Conservation (phyloP, 352 stramenopile species). For the Phytophthora idaei region DNA sequence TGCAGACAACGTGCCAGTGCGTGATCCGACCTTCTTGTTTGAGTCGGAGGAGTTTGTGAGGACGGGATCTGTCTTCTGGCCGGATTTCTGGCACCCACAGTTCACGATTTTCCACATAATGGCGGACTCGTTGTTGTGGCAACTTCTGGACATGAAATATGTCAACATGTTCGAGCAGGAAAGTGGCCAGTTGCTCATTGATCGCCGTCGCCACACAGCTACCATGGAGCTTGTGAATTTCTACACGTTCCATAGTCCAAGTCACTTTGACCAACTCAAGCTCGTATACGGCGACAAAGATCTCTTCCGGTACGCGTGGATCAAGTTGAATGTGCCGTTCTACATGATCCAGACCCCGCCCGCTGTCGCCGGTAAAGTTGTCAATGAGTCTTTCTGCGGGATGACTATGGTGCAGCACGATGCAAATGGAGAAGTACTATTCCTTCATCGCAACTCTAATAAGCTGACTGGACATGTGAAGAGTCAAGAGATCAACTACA, state of each 20-base stretch:
- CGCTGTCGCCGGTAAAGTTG: constrained; percentile 42
- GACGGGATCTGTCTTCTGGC: constrained; percentile 68
- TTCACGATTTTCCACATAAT: constrained; percentile 73
- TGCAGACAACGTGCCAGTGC: constrained; percentile 55
- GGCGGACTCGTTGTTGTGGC: constrained; percentile 53
- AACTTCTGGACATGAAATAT: constrained; percentile 48
- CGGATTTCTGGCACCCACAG: constrained; percentile 66
- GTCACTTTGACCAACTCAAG: constrained; percentile 38
- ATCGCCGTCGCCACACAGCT: constrained; percentile 37
- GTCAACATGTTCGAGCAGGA: constrained; percentile 77
- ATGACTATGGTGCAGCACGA: constrained; percentile 60
- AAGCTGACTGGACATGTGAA: constrained; percentile 41
- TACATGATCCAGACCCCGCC: constrained; percentile 48
- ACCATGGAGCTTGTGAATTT: constrained; percentile 49
- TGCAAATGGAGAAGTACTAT: constrained; percentile 38
- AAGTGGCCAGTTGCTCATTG: constrained; percentile 60
- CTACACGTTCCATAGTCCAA: constrained; percentile 43
- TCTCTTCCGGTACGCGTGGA: constrained; percentile 61
- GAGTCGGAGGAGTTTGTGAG: constrained; percentile 37
- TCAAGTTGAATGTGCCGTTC: constrained; percentile 51
- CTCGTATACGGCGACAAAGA: constrained; percentile 70
- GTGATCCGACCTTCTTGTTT: constrained; percentile 59
- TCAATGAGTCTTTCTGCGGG: constrained; percentile 49
- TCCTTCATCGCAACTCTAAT: constrained; percentile 57
- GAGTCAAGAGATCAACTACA: constrained; percentile 29